Conservation (phyloP, 2,329 filamentous ascomycete genomes). For the Allantophomopsis cytisporea region DNA sequence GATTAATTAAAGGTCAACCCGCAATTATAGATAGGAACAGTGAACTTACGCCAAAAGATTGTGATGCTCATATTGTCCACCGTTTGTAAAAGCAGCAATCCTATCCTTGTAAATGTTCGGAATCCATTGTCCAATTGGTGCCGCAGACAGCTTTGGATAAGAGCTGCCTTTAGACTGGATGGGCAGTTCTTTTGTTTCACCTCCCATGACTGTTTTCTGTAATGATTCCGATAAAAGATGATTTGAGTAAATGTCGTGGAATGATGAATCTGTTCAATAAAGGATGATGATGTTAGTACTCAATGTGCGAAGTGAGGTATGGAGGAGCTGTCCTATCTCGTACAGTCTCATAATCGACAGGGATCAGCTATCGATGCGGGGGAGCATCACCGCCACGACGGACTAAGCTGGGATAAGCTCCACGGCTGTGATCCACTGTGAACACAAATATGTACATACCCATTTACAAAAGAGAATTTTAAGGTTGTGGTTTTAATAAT, state of each 20-base stretch:
- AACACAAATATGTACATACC: too few species aligned
- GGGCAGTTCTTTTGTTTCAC: slow-evolving; percentile 12
- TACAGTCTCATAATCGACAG: neutral
- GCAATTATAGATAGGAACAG: slow-evolving; percentile 1
- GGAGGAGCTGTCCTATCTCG: neutral
- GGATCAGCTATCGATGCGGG: neutral
- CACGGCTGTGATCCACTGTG: too few species aligned
- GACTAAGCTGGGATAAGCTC: too few species aligned
- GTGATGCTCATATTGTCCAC: slow-evolving; percentile 64
- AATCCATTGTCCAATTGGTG: slow-evolving; percentile 64
- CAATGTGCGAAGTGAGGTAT: neutral
- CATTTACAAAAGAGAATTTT: too few species aligned
- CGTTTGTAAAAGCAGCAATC: slow-evolving; percentile 66
- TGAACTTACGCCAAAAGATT: slow-evolving; percentile 55
- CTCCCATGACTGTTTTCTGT: slow-evolving; percentile 17
- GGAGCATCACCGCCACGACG: too few species aligned
- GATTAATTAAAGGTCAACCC: slow-evolving; percentile 3
- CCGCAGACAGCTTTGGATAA: slow-evolving; percentile 17
- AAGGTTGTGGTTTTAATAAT: too few species aligned
- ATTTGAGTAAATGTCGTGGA: slow-evolving; percentile 5
- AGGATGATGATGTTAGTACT: neutral
- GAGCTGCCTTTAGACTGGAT: slow-evolving; percentile 11
- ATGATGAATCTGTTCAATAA: slow-evolving; percentile 1
- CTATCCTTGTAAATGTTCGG: slow-evolving; percentile 74
- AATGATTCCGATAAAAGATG: neutral